Evolutionary conservation across 768 basidiomycete species (phyloP), one percentile per base, ranked within the genome.

Genomic region (Mycena crocata): DNA sequence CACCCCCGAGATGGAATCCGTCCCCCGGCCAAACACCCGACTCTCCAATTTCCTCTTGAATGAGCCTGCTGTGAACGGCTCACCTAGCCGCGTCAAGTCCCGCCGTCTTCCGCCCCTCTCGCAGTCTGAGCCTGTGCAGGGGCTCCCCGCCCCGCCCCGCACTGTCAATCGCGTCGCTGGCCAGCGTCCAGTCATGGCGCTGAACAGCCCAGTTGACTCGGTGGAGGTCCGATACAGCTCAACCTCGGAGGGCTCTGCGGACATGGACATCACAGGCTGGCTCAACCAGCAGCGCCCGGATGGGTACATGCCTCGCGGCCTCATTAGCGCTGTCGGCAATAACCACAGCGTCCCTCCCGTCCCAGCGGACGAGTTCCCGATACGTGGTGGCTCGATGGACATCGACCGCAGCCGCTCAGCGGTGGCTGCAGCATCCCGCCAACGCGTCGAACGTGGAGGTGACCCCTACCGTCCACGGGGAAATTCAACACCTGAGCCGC

Each of bases 131-230:
- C 76, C 78, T 0, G 28, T 73, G 19, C 67, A 52, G 30, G 77
- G 83, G 31, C 77, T 83, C 32, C 78, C 81, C 39, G 77, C 78
- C 26, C 79, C 82, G 61, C 82, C 83, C 31, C 78, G 81, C 21
- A 74, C 57, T 7, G 46, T 66, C 34, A 57, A 57, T 21, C 55
- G 61, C 21, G 63, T 57, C 14, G 37, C 34, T 19, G 50, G 61
- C 13, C 24, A 57, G 17, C 66, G 59, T 15, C 44, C 66, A 6
- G 65, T 61, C 23, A 57, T 37, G 17, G 51, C 67, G 15, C 4
- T 46, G 7, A 45, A 26, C 17, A 70, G 65, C 26, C 62, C 69
- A 3, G 57, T 51, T 28, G 57, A 35, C 12, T 70, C 69, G 6
- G 24, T 65, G 28, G 66, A 67, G 35, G 60, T 66, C 8, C 66